Base-by-base conservation (phyloP, 2,329 filamentous ascomycete genomes). In the Meredithiella fracta region DNA sequence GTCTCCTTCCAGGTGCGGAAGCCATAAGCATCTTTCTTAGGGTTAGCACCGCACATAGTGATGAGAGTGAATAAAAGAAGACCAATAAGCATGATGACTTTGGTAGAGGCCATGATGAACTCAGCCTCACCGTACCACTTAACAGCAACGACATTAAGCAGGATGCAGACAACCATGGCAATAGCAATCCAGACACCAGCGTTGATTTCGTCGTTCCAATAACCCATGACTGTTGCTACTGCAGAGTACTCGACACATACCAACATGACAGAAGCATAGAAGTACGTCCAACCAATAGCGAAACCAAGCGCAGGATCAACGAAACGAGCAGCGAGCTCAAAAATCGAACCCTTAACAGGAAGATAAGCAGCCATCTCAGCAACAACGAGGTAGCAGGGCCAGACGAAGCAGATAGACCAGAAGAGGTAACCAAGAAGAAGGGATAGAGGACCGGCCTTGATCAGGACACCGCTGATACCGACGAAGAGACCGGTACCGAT, bases 1-100 rank as follows among this genome's bases (percentile, higher is more conserved):
- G 64, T 66, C 2, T 60, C 59, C n/a, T 62, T 63, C 69, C 77
- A 80, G 64, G 76, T 73, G 23, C 79, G 72, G 64, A 83, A 83
- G n/a, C 80, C 80, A 61, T 78, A 81, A n/a, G 75, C 69, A 61
- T 83, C 79, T 22, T 73, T 67, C 6, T 74, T 64, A 1, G 82
- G 83, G 62, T 85, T 85, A 8, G 78, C 82, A 17, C 82, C 82
- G 15, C 82, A 67, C 80, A 85, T 85, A 59, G 75, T 77, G 63
- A 86, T 72, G 64, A 86, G 78, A 2, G 82, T 84, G 66, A 79
- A 79, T 62, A 73, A 64, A 59, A 83, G 73, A 54, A 84, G 69
- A 1, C 76, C 77, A 56, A 82, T 60, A 20, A 72, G 64, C n/a
- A 72, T 64, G 22, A 72, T 59, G 40, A 72, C 78, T 61, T 72